Evolutionary conservation across 495 filamentous ascomycete species (phyloP), one percentile per base, ranked within the genome.

Genomic region (Rostrohypoxylon terebratum): DNA sequence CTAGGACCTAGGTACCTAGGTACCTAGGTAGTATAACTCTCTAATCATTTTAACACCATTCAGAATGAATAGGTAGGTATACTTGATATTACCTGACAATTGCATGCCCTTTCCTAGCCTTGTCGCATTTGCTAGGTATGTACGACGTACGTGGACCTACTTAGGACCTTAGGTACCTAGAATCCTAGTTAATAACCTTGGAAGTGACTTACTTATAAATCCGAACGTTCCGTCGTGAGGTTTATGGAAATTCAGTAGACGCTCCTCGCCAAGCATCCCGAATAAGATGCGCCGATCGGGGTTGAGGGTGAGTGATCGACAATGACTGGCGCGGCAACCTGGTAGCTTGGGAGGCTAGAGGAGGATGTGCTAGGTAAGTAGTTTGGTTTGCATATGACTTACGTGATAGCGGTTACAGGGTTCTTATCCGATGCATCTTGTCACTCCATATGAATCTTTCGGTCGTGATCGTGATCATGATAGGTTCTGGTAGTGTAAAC

Each of bases 341-440:
- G 18, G 34, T 9, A 34, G 5, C 53, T 1, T 59, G 2, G 34
- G 25, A 59, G 31, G n/a, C 28, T 28, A 28, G 28, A 28, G 28
- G 28, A 28, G 57, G 57, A 23, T 33, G 21, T 47, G 13, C 42
- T 57, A 21, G 3, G 28, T 28, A 33, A n/a, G n/a, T n/a, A n/a
- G n/a, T n/a, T n/a, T n/a, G n/a, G 59, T 63, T 63, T 63, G 51
- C 51, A 69, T 63, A 31, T 38, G 18, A 18, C 40, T 45, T 69
- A 33, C 31, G 25, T 16, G 54, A 70, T 64, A 44, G 23, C 33
- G 31, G 47, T 23, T 50, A n/a, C 42, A 45, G 20, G 42, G 42
- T 45, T 44, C 44, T 57, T 63, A 47, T 28, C 21, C 28, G 36
- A 18, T 23, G 53, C 59, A 59, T 58, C 13, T 25, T 25, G 42